Evolutionary conservation across 2,329 filamentous ascomycete species (phyloP).

Genomic region (Colletotrichum sp.): DNA sequence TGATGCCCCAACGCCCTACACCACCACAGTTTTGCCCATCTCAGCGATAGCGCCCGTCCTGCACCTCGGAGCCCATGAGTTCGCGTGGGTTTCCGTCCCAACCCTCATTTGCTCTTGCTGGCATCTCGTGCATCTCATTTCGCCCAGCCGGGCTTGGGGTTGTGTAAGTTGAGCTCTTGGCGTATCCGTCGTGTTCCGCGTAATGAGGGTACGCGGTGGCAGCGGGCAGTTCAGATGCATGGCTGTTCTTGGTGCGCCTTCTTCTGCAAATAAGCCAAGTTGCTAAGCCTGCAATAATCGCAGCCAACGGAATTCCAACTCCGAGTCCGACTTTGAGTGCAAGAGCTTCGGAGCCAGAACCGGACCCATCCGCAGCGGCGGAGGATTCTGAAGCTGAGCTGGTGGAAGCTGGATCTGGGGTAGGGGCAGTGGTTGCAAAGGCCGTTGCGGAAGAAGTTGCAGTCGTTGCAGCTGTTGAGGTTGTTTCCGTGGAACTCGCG

Average conservation of each 20-base stretch:
- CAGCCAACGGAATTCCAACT: not conserved
- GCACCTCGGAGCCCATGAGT: not conserved
- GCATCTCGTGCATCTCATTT: not conserved
- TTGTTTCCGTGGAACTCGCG: no score
- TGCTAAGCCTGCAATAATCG: not conserved
- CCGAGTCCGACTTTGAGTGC: not conserved
- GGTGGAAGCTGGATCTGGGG: not conserved
- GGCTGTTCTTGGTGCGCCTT: not conserved
- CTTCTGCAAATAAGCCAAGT: not conserved
- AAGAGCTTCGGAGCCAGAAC: not conserved
- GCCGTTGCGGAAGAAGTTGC: not conserved
- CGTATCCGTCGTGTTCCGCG: not conserved
- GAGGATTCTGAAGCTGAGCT: not conserved
- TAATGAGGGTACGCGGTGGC: not conserved
- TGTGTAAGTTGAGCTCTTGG: not conserved
- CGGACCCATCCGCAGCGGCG: not conserved
- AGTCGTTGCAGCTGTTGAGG: not conserved
- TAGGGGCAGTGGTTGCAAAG: not conserved
- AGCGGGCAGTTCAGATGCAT: not conserved
- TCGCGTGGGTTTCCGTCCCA: not conserved
- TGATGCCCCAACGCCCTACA: not conserved
- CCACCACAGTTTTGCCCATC: not conserved
- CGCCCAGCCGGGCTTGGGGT: not conserved
- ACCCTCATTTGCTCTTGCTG: not conserved
- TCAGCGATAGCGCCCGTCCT: not conserved